A percentile compares a stretch with the other conserved stretches of the same genome.
These are phyloP conservation scores for Rossbeevera mucosa DNA, from an alignment of 768 basidiomycete genomes.

Conservation along the genomic window DNA sequence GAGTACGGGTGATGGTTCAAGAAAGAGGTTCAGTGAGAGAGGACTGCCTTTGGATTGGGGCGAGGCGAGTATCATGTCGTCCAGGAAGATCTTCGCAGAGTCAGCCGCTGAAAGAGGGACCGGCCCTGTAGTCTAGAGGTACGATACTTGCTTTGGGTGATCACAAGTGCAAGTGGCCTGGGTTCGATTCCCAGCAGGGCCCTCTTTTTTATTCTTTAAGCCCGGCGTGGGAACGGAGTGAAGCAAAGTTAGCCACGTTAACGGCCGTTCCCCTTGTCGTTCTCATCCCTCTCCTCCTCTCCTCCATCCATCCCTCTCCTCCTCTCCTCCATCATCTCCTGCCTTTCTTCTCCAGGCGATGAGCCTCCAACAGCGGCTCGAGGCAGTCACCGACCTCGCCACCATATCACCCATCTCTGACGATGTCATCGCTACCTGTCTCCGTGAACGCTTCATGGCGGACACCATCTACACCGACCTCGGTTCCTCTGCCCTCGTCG, in stretches of 20 bases:
- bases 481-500: conserved; percentile 70
- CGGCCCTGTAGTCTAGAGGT: conserved; percentile 37
- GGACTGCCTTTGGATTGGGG: conserved; percentile 7
- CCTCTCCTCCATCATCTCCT: conserved; percentile 4
- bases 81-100: too few relatives aligned
- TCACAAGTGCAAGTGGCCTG: conserved; percentile 35
- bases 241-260: conserved; percentile 27
- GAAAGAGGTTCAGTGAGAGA: neutral
- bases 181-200: conserved; percentile 38
- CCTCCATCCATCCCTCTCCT: conserved; percentile 12
- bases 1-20: neutral
- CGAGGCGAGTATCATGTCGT: conserved; percentile 15
- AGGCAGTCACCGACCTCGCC: conserved; percentile 67
- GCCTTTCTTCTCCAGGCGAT: conserved; percentile 29
- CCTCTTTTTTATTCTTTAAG: conserved; percentile 10
- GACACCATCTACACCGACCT: conserved; percentile 77
- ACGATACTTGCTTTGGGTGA: conserved; percentile 37
- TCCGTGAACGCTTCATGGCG: conserved; percentile 82
- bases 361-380: conserved; percentile 62
- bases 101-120: too few relatives aligned
- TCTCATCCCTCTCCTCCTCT: conserved; percentile 17
- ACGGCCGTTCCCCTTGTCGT: conserved; percentile 19
- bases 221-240: conserved; percentile 22
- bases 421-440: conserved; percentile 78
- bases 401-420: conserved; percentile 65